Conservation (phyloP, 73 alveolate species). For the Paramecium sonneborni region DNA sequence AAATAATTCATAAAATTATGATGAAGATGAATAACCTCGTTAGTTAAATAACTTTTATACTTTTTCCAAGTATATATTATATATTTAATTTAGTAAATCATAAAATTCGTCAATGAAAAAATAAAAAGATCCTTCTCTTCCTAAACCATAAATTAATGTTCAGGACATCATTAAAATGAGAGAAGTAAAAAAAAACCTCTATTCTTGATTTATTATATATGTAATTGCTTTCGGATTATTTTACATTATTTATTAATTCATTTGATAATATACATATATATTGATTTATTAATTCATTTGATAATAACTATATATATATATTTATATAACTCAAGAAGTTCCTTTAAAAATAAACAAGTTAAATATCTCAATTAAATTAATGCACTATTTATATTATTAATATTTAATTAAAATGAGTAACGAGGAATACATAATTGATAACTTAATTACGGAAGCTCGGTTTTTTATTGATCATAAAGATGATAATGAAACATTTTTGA, state of each 20-base stretch:
- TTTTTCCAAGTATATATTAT: constrained; percentile 13
- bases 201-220: constrained; percentile 7
- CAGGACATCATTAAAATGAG: constrained; percentile 37
- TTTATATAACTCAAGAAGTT: no score
- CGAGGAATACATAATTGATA: constrained; percentile 20
- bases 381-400: background rate
- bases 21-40: constrained; percentile 11
- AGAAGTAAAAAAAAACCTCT: constrained; percentile 23
- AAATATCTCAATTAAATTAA: no score
- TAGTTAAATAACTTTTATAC: constrained; percentile 46
- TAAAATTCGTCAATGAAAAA: background rate
- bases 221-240: no score
- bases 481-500: constrained; percentile 35
- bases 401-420: constrained; percentile 19
- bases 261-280: no score
- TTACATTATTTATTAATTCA: no score
- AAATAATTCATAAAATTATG: constrained; percentile 12
- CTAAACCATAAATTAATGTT: constrained; percentile 27
- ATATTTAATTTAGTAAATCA: background rate
- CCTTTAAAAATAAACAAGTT: no score
- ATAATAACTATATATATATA: no score
- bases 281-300: no score
- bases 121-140: constrained; percentile 43
- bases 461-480: constrained; percentile 43
- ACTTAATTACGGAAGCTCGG: background rate